Base-by-base conservation (phyloP, 805 yeast genomes). In the Candida maris region DNA sequence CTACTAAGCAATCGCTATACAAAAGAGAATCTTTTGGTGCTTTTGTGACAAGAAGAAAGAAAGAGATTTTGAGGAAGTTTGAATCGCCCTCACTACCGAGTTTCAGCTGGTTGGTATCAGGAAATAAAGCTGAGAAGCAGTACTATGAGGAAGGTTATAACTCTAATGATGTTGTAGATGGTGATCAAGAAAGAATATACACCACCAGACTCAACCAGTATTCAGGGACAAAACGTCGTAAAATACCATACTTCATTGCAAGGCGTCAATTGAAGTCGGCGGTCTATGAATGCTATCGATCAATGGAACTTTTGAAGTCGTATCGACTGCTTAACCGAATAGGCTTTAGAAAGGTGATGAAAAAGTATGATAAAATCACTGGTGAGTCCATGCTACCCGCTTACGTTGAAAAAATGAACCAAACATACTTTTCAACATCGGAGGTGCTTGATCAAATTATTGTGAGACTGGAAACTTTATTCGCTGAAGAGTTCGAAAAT, bases 331-430 rank as follows among this genome's bases (percentile, higher is more conserved):
- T 89, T 45, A 91, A 91, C 59, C 70, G 86, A 23, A 88, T 95
- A 0, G 97, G 93, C 0, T 77, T 88, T 50, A 73, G 95, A 32
- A 91, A 91, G 52, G 79, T 91, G 51, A 69, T 86, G 38, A 91
- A 91, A 54, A 91, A 93, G 58, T 89, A 77, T 56, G 97, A 93
- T 60, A 93, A 91, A 52, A 67, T 79, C 4, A 68, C 79, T 3
- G 54, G 63, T 6, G 62, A 74, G 4, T 46, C 63, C 1, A 45
- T 69, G 4, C 63, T 75, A 10, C 55, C 62, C 1, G 44, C 54
- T 3, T 85, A 77, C 50, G 68, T 80, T 77, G 67, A 67, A 12
- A 74, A 72, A 36, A 71, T 84, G 5, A 77, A 78, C 41, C 46
- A 55, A 3, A 56, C 78, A 12, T 69, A 77, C 48, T 80, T 83